phyloP scores from a whole-genome alignment of 2,329 filamentous ascomycete species.

The Xylaria sp. region DNA sequence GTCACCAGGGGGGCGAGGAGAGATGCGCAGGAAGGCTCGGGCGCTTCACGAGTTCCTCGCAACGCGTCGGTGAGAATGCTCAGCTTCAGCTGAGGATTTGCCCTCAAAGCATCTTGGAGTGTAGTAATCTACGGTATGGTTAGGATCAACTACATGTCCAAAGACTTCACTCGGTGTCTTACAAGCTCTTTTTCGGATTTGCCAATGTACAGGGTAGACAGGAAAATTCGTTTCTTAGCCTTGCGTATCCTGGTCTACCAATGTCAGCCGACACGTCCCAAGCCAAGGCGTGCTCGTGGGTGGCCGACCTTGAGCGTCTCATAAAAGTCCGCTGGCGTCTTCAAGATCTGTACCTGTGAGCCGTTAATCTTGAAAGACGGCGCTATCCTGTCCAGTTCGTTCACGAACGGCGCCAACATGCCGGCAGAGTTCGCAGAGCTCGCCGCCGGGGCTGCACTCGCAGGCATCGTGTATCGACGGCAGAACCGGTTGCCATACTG shows the following conservation, averaged over 20 bases:
- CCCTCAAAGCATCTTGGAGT: slow-evolving; percentile 72
- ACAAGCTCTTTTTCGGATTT: slow-evolving; percentile 88
- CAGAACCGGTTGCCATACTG: slow-evolving; percentile 39
- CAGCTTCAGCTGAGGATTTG: slow-evolving; percentile 75
- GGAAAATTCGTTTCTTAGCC: slow-evolving; percentile 79
- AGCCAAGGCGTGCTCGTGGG: slow-evolving; percentile 1
- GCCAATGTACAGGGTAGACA: slow-evolving; percentile 97
- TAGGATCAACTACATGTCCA: slow-evolving; percentile 12
- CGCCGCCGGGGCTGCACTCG: slow-evolving; percentile 30
- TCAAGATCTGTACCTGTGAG: slow-evolving; percentile 77
- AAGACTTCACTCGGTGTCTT: slow-evolving; percentile 29
- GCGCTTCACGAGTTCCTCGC: slow-evolving; percentile 87
- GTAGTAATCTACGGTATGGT: slow-evolving; percentile 64
- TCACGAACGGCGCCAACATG: slow-evolving; percentile 57
- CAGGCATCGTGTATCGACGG: slow-evolving; percentile 46
- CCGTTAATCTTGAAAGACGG: slow-evolving; percentile 88
- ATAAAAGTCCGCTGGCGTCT: slow-evolving; percentile 87
- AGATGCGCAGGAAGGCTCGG: slow-evolving; percentile 83
- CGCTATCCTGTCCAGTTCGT: slow-evolving; percentile 83
- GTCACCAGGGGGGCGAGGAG: slow-evolving; percentile 80
- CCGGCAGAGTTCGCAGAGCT: slow-evolving; percentile 40
- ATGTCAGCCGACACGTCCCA: slow-evolving; percentile 3
- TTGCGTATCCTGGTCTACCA: slow-evolving; percentile 74
- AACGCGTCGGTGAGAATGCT: slow-evolving; percentile 91
- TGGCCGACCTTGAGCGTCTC: slow-evolving; percentile 75